Evolutionary conservation across 495 filamentous ascomycete species (phyloP), one percentile per base, ranked within the genome.

Genomic region (Niebla homalea): DNA sequence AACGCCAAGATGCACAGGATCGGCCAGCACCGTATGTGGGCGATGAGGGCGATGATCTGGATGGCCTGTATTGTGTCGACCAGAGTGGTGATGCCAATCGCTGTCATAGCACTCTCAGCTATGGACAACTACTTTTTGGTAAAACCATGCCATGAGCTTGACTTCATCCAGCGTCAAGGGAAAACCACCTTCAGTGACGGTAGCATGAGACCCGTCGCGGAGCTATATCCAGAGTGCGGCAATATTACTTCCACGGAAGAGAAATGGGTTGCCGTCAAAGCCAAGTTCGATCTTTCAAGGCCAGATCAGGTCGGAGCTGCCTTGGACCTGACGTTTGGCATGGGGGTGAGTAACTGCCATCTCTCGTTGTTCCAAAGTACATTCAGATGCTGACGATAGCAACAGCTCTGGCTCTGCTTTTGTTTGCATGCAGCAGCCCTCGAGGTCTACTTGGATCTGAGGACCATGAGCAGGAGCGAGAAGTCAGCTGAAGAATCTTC

Each of bases 1-100:
- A 74, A 73, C 52, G 69, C 75, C 60, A 73, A 69, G 57, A 53
- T 63, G 12, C 57, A 74, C 19, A 71, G 74, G 52, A 74, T 79
- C 46, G 72, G 75, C 19, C 64, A 78, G 55, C 76, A 79, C 51
- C 62, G 75, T 4, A 65, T 66, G 11, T 79, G 73, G 73, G 77
- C 75, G 73, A 56, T 78, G 23, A 60, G 76, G 14, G 57, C 70
- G 7, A 68, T 68, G 68, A 60, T 68, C 53, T 73, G 68, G 49
- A 60, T 64, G 16, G 67, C 64, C 35, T 53, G 52, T 12, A 75
- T 77, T 51, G 64, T 78, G 43, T 72, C 74, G 3, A 46, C 62
- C 15, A 66, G 74, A 6, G 10, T 73, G 23, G 57, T 72, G 36
- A 53, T 74, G 49, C 48, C 59, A 14, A 49, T 67, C 41, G 22